These are phyloP conservation scores for Cyberlindnera mrakii DNA, from an alignment of 805 yeast species.

Conservation along the genomic window DNA sequence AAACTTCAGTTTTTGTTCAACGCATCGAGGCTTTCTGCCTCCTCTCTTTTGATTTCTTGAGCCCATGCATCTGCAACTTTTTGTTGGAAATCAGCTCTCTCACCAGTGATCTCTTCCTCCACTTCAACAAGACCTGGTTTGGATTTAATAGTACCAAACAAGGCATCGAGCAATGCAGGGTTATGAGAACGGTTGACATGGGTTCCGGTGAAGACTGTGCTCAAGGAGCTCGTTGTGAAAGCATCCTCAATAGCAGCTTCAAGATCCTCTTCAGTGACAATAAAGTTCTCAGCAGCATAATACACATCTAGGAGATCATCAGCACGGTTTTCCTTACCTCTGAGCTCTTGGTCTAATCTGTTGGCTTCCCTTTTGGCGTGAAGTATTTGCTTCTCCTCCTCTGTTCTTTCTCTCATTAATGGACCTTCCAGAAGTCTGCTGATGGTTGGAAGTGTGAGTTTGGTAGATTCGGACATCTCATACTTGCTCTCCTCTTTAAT, in stretches of 20 bases:
- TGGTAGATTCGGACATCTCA: conserved; percentile 40
- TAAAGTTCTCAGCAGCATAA: conserved; percentile 62
- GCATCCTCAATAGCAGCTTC: conserved; percentile 52
- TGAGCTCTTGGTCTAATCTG: conserved; percentile 49
- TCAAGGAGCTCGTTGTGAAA: conserved; percentile 28
- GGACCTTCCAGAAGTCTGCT: conserved; percentile 63
- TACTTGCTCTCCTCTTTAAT: conserved; percentile 33
- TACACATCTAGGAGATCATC: conserved; percentile 60
- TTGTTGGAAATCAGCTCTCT: conserved; percentile 24
- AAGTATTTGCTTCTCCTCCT: conserved; percentile 56
- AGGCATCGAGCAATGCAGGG: conserved; percentile 24
- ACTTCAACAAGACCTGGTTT: conserved; percentile 30
- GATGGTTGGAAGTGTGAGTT: conserved; percentile 74
- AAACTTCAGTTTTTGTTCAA: not conserved
- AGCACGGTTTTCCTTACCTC: conserved; percentile 47
- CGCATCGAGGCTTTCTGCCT: not conserved
- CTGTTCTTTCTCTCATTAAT: conserved; percentile 65
- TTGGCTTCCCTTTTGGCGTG: conserved; percentile 60
- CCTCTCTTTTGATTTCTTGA: not conserved
- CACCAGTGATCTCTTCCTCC: conserved; percentile 30
- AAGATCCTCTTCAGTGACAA: conserved; percentile 65
- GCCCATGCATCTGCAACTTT: conserved; percentile 10
- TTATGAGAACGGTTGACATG: conserved; percentile 15
- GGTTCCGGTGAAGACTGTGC: conserved; percentile 1
- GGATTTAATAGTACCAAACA: conserved; percentile 31